Base-by-base conservation (phyloP, 1,139 yeast genomes). In the Sugiyamaella japonica region DNA sequence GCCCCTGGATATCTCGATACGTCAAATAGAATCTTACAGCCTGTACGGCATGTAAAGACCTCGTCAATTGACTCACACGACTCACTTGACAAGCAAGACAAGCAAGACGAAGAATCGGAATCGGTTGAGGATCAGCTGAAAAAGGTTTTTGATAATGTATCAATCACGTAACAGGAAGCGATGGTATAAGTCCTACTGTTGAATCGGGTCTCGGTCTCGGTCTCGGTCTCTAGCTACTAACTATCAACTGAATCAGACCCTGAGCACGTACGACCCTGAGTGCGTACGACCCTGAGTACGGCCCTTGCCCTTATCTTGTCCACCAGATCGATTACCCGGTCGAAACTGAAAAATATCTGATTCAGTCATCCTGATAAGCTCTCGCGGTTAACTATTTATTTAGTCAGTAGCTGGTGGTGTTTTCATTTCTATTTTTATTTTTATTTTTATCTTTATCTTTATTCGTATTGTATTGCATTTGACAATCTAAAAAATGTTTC, bases 1-100 rank as follows among this genome's bases (percentile, higher is more conserved):
- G 79, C 79, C 0, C 79, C 80, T 1, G 80, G 80, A 0, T 76
- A 74, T 55, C 65, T 73, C n/a, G 76, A 73, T 45, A 60, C 68
- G 3, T 52, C 57, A 7, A 56, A 62, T 36, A 63, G 60, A 36
- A 59, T 70, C 16, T 61, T 71, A 20, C 64, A 61, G 51, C 74
- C 74, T 25, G 53, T 48, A 2, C 45, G 60, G 40, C 48, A 45
- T n/a, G 34, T 36, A 2, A 23, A 45, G 23, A 45, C 42, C 32
- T 34, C 49, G 15, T 23, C 49, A 25, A 45, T 3, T 15, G 39
- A 37, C 15, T 8, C 23, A 13, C n/a, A n/a, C 7, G 25, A 16
- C 6, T 25, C 41, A 12, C 7, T 3, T 20, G 38, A 20, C 16
- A 16, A 28, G 8, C 25, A 20, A 20, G 17, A 10, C n/a, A 16